These are phyloP conservation scores for Fusarium phyllophilum DNA, from an alignment of 2,329 filamentous ascomycete species.

Conservation along the genomic window DNA sequence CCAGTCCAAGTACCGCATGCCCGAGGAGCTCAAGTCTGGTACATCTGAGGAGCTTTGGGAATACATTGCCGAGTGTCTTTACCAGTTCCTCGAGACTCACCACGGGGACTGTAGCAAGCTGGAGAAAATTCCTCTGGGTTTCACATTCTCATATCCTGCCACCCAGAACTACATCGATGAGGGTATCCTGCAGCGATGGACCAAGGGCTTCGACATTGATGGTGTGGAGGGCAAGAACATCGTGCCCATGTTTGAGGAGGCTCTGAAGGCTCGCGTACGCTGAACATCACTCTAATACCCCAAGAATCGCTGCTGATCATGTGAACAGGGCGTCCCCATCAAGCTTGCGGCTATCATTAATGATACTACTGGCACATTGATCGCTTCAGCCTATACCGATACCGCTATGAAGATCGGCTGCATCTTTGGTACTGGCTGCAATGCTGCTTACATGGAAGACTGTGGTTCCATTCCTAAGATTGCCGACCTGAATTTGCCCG, in stretches of 20 bases:
- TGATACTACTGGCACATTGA: constrained; percentile 95
- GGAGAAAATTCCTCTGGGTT: constrained; percentile 80
- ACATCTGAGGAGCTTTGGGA: constrained; percentile 90
- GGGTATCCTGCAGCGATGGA: constrained; percentile 93
- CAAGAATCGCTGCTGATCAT: constrained; percentile 28
- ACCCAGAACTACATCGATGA: constrained; percentile 94
- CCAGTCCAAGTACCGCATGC: constrained; percentile 96
- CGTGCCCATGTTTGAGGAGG: constrained; percentile 85
- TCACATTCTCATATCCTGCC: constrained; percentile 96
- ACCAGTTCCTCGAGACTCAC: constrained; percentile 90
- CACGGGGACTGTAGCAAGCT: constrained; percentile 73
- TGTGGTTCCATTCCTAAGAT: constrained; percentile 93
- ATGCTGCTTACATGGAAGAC: constrained; percentile 97
- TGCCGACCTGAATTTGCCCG: constrained; percentile 86
- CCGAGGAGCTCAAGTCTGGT: constrained; percentile 89
- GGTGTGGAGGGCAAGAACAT: constrained; percentile 93
- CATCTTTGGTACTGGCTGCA: constrained; percentile 98
- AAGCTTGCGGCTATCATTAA: constrained; percentile 95
- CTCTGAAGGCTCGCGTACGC: constrained; percentile 68
- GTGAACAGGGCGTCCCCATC: constrained; percentile 81
- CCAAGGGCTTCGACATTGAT: constrained; percentile 94
- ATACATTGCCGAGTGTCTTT: constrained; percentile 91
- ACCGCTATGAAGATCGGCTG: constrained; percentile 92
- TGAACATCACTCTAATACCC: background rate
- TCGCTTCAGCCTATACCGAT: constrained; percentile 97